Evolutionary conservation across 345 rosid genomes (phyloP).

Genomic region (Salix dunnii): DNA sequence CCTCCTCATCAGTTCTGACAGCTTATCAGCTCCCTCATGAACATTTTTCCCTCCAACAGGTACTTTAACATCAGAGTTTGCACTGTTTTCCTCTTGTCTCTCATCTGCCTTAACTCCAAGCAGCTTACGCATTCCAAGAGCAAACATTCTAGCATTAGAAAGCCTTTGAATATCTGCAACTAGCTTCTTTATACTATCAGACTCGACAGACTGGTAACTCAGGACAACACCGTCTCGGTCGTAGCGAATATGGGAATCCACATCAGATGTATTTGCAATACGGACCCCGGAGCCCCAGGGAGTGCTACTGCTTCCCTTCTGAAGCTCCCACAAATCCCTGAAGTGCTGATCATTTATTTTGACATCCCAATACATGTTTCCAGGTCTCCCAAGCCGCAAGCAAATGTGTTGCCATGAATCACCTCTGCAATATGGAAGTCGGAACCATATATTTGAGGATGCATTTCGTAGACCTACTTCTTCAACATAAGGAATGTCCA

Average conservation of each 20-base stretch:
- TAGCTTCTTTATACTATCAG: constrained; percentile 82
- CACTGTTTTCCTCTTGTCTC: constrained; percentile 55
- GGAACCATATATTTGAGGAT: constrained; percentile 92
- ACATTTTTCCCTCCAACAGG: constrained; percentile 56
- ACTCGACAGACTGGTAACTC: constrained; percentile 88
- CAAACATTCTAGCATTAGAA: constrained; percentile 89
- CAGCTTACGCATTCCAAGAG: constrained; percentile 88
- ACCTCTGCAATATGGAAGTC: constrained; percentile 73
- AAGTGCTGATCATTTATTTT: constrained; percentile 94
- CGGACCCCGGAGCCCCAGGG: constrained; percentile 96
- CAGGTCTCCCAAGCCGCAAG: constrained; percentile 96
- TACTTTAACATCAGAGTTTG: constrained; percentile 47
- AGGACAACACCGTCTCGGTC: constrained; percentile 98
- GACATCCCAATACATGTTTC: constrained; percentile 98
- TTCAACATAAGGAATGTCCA: constrained; percentile 89
- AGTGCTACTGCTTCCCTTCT: constrained; percentile 68
- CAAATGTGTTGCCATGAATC: constrained; percentile 93
- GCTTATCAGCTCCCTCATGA: constrained; percentile 67
- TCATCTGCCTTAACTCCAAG: constrained; percentile 90
- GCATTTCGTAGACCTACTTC: constrained; percentile 70
- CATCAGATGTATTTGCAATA: constrained; percentile 87
- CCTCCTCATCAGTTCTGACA: constrained; percentile 74
- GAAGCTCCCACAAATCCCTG: constrained; percentile 97
- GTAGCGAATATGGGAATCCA: constrained; percentile 87
- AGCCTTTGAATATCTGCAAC: constrained; percentile 93